Conservation (phyloP, 805 yeast species). For the Wickerhamiella kurtzmanii region DNA sequence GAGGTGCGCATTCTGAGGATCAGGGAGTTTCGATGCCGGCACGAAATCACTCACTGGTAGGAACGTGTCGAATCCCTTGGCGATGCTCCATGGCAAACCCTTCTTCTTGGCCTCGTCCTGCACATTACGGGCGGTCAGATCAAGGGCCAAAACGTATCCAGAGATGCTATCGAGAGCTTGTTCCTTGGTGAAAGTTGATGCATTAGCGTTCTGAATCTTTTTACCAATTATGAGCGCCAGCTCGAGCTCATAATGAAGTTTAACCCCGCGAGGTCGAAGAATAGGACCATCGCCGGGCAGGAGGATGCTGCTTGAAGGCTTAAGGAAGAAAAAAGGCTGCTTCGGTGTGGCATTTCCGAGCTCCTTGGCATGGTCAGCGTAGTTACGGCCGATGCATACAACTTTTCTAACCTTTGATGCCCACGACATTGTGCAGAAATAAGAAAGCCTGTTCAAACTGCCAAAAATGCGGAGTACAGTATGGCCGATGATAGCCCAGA, state of each 20-base stretch:
- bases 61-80: slow-evolving; percentile 94
- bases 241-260: slow-evolving; percentile 88
- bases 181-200: slow-evolving; percentile 39
- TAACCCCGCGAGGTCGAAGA: slow-evolving; percentile 64
- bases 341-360: slow-evolving; percentile 67
- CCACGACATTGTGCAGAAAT: not conserved
- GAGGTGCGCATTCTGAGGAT: slow-evolving; percentile 59
- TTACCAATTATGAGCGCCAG: slow-evolving; percentile 64
- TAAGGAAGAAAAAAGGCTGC: slow-evolving; percentile 84
- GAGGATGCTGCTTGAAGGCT: slow-evolving; percentile 72
- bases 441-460: too few species aligned
- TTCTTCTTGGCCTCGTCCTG: slow-evolving; percentile 88
- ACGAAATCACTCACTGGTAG: slow-evolving; percentile 72
- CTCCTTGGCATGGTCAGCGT: slow-evolving; percentile 91
- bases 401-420: slow-evolving; percentile 37
- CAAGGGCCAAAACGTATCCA: slow-evolving; percentile 83
- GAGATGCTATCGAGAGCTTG: slow-evolving; percentile 69
- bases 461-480: too few species aligned
- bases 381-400: slow-evolving; percentile 92
- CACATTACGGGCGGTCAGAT: slow-evolving; percentile 89
- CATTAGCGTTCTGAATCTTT: slow-evolving; percentile 46
- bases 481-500: too few species aligned
- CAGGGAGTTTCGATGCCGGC: slow-evolving; percentile 49
- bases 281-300: slow-evolving; percentile 60
- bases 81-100: slow-evolving; percentile 94